A percentile compares a stretch with the other conserved stretches of the same genome.
Evolutionary conservation across 2,329 filamentous ascomycete species (phyloP).

Genomic region (Pestalotiopsis sp.): DNA sequence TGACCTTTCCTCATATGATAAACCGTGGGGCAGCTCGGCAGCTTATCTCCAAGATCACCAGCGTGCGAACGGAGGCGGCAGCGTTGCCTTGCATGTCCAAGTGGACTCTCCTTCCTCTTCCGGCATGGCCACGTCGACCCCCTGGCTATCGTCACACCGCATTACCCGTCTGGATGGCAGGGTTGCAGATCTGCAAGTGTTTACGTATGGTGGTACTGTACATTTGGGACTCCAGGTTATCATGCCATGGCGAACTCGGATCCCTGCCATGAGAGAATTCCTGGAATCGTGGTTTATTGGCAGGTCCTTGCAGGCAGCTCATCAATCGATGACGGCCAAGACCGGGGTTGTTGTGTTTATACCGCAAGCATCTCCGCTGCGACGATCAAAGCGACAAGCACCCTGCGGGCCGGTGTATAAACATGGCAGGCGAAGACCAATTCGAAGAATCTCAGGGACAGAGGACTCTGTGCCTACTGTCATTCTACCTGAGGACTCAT

Average conservation of each 20-base stretch:
- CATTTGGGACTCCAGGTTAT: background rate
- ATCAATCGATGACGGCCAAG: background rate
- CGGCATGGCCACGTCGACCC: conserved; percentile 1
- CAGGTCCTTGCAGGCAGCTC: background rate
- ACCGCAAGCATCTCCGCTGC: background rate
- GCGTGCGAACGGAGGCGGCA: background rate
- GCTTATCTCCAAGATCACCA: background rate
- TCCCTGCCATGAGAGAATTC: background rate
- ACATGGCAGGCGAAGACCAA: background rate
- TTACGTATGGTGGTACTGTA: background rate
- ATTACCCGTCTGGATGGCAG: background rate
- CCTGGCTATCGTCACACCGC: background rate
- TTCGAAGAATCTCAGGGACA: background rate
- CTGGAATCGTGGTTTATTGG: background rate
- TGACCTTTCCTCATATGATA: background rate
- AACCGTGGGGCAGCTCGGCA: background rate
- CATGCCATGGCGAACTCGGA: background rate
- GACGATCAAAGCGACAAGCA: background rate
- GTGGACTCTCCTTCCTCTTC: background rate
- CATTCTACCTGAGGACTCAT: background rate
- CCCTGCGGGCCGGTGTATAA: background rate
- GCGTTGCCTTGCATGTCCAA: background rate
- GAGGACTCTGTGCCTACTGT: background rate
- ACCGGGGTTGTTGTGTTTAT: background rate
- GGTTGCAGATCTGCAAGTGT: background rate